Evolutionary conservation across 768 basidiomycete genomes (phyloP).

Genomic region (Pisolithus sp.): DNA sequence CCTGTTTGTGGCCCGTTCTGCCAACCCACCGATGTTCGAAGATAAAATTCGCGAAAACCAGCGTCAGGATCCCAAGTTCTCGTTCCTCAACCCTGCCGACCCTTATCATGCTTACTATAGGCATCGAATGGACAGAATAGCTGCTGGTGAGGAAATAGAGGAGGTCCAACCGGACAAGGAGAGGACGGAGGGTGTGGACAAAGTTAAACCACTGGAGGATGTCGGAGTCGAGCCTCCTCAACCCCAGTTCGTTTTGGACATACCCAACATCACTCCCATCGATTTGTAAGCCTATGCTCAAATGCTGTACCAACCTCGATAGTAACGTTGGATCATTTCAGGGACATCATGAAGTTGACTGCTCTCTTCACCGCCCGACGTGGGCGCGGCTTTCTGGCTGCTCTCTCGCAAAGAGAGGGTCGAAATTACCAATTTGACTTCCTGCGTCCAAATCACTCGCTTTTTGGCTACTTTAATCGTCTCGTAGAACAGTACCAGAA

Average conservation of each 20-base stretch:
- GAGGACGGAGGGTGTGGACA: conserved; percentile 30
- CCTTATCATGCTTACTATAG: conserved; percentile 99
- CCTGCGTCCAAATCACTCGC: conserved; percentile 88
- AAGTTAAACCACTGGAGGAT: conserved; percentile 42
- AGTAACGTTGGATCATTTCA: conserved; percentile 25
- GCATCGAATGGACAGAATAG: conserved; percentile 79
- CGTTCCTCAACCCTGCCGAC: conserved; percentile 94
- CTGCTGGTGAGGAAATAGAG: conserved; percentile 67
- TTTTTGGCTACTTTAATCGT: conserved; percentile 95
- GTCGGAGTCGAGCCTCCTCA: conserved; percentile 70
- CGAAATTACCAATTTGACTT: conserved; percentile 99
- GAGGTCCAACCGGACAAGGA: conserved; percentile 44
- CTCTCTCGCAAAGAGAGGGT: conserved; percentile 82
- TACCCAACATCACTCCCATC: conserved; percentile 81
- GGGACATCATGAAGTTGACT: conserved; percentile 93
- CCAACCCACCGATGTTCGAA: conserved; percentile 88
- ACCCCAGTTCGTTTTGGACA: conserved; percentile 76
- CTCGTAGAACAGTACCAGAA: conserved; percentile 95
- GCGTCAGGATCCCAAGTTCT: conserved; percentile 95
- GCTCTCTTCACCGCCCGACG: conserved; percentile 93
- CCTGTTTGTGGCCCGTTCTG: conserved; percentile 84
- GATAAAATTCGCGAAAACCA: conserved; percentile 96
- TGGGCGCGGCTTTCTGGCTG: conserved; percentile 78
- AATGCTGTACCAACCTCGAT: not conserved
- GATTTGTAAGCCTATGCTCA: conserved; percentile 67